Evolutionary conservation across 805 yeast species (phyloP), one percentile per base, ranked within the genome.

Genomic region (Saccharomycopsis sp.): DNA sequence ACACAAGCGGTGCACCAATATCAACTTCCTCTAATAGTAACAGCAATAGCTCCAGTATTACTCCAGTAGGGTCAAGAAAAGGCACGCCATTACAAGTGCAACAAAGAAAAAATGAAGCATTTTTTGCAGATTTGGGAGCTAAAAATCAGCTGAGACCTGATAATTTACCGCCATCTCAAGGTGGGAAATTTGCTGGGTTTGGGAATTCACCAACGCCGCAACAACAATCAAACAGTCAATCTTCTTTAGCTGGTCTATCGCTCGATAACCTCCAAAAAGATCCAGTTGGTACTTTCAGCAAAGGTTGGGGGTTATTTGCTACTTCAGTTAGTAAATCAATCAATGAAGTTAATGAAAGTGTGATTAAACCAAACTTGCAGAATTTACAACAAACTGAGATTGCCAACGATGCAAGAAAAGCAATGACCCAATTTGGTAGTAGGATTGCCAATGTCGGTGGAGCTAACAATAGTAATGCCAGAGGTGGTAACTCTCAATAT

Each of bases 361-460:
- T 88, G 41, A 88, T 93, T 53, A 86, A 85, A 59, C 98, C 98
- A n/a, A 79, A 93, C 38, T 72, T 87, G 59, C 79, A 79, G 58
- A 88, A 84, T 57, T 71, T 93, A 54, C 76, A 81, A 31, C 87
- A 80, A 50, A 77, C 85, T 51, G 97, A 93, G 48, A 62, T 85
- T 36, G 78, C 94, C 20, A 68, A 65, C 44, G 95, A 87, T 58
- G 93, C 97, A 3, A 79, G 75, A 51, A 77, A 87, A 54, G 97
- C 97, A n/a, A 85, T 95, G 75, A 81, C 86, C 48, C 97, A 93
- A 68, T 93, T 90, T 66, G 96, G 97, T 39, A 95, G 85, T 59
- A 87, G 80, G 58, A 84, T 90, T 67, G 95, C 85, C 60, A 94
- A 88, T 54, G 38, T 34, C 17, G 24, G 40, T 14, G 29, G 29